phyloP scores from a whole-genome alignment of 1,284 basidiomycete genomes.

The Chalciporus sp. region DNA sequence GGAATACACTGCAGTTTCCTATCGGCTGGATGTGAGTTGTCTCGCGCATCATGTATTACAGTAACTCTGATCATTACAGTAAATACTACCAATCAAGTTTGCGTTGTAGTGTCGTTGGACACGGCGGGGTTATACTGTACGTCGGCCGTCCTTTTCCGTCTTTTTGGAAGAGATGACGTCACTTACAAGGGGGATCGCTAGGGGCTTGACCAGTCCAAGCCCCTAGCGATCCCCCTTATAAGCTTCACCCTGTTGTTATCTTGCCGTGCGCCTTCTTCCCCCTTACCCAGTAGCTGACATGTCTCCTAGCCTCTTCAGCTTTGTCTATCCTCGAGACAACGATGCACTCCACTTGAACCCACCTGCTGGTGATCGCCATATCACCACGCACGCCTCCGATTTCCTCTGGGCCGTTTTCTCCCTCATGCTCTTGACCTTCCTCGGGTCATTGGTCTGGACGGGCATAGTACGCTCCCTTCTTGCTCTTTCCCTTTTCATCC shows the following conservation, averaged over 20 bases:
- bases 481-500: background rate
- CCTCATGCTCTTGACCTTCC: slow-evolving; percentile 44
- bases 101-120: too few relatives aligned
- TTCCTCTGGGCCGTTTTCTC: slow-evolving; percentile 62
- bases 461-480: slow-evolving; percentile 33
- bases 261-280: background rate
- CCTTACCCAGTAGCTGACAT: background rate
- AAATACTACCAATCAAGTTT: too few relatives aligned
- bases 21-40: too few relatives aligned
- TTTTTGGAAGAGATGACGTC: too few relatives aligned
- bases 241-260: background rate
- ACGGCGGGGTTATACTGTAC: too few relatives aligned
- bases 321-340: slow-evolving; percentile 17
- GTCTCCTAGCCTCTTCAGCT: slow-evolving; percentile 18
- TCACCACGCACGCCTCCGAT: slow-evolving; percentile 45
- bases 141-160: too few relatives aligned
- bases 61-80: too few relatives aligned
- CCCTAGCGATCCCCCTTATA: background rate
- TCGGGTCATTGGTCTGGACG: slow-evolving; percentile 42
- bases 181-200: too few relatives aligned
- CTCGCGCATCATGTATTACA: too few relatives aligned
- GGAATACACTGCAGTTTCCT: too few relatives aligned
- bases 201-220: background rate
- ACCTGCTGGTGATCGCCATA: slow-evolving; percentile 41
- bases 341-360: slow-evolving; percentile 36